Percentiles rank a stretch among this genome's conserved stretches.
These are phyloP conservation scores for Trypanosoma scelopori DNA, from an alignment of 208 protist genomes.

Conservation along the genomic window DNA sequence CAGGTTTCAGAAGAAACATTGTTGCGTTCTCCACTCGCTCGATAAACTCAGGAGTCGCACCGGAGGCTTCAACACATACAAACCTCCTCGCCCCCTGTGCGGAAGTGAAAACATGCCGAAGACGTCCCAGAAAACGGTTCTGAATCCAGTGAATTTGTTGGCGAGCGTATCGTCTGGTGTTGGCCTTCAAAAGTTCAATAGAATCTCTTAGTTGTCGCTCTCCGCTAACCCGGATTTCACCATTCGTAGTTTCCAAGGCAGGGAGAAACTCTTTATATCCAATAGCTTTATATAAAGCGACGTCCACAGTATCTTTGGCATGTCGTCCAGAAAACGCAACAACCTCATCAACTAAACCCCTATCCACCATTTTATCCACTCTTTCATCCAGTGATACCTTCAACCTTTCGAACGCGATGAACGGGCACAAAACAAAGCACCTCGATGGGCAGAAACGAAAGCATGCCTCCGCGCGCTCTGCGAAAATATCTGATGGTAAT, in stretches of 20 bases:
- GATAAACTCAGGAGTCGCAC: constrained; percentile 17
- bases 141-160: constrained; percentile 80
- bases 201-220: constrained; percentile 28
- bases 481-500: constrained; percentile 56
- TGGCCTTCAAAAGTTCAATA: constrained; percentile 58
- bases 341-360: constrained; percentile 71
- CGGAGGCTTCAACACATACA: constrained; percentile 30
- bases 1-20: constrained; percentile 5
- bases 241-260: constrained; percentile 12
- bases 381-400: constrained; percentile 49
- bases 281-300: constrained; percentile 65
- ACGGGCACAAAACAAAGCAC: constrained; percentile 74
- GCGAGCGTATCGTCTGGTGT: constrained; percentile 76
- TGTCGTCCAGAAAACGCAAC: constrained; percentile 31
- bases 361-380: constrained; percentile 78
- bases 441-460: constrained; percentile 39
- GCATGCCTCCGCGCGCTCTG: constrained; percentile 3
- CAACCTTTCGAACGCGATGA: constrained; percentile 39
- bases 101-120: constrained; percentile 24
- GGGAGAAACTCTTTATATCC: constrained; percentile 79
- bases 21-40: constrained; percentile 14
- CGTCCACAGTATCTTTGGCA: constrained; percentile 47
- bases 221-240: constrained; percentile 2
- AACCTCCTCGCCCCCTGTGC: constrained; percentile 32
- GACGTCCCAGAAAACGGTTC: constrained; percentile 61